phyloP scores from a whole-genome alignment of 1,284 basidiomycete species.

The Cutaneotrichosporon mucoides region DNA sequence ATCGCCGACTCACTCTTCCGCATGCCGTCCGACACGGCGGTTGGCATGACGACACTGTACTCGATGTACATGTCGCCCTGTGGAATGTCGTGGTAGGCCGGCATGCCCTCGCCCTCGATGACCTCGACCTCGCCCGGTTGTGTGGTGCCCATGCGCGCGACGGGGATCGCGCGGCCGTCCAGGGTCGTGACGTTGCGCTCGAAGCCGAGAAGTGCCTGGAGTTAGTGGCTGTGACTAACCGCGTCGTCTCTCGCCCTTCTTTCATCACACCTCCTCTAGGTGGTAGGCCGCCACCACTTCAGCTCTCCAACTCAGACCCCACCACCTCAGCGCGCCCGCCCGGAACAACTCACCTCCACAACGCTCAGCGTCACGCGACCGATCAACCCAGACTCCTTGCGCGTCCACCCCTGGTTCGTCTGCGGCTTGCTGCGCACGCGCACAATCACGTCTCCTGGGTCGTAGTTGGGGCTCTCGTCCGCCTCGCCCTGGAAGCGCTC shows the following conservation, averaged over 20 bases:
- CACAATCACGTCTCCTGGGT: constrained; percentile 83
- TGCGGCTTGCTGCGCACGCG: constrained; percentile 64
- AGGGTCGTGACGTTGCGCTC: constrained; percentile 77
- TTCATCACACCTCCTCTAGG: no score
- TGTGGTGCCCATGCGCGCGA: constrained; percentile 72
- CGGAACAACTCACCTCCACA: constrained; percentile 64
- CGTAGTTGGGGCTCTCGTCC: constrained; percentile 89
- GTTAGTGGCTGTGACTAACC: no score
- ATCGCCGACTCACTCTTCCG: constrained; percentile 37
- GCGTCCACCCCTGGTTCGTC: constrained; percentile 62
- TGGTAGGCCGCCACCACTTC: no score
- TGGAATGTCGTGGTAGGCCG: constrained; percentile 59
- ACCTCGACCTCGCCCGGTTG: constrained; percentile 90
- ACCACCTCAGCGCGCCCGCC: no score
- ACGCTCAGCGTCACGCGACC: constrained; percentile 84
- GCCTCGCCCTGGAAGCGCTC: constrained; percentile 87
- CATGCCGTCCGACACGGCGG: constrained; percentile 60
- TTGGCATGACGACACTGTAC: constrained; percentile 82
- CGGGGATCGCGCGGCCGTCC: constrained; percentile 71
- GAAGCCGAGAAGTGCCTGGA: constrained; percentile 48
- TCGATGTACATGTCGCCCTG: constrained; percentile 85
- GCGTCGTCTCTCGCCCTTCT: no score
- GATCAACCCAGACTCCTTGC: constrained; percentile 82
- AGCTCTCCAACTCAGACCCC: no score
- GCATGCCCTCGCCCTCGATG: constrained; percentile 85